Evolutionary conservation across 2,329 filamentous ascomycete species (phyloP).

Genomic region (Curvularia spicifera): DNA sequence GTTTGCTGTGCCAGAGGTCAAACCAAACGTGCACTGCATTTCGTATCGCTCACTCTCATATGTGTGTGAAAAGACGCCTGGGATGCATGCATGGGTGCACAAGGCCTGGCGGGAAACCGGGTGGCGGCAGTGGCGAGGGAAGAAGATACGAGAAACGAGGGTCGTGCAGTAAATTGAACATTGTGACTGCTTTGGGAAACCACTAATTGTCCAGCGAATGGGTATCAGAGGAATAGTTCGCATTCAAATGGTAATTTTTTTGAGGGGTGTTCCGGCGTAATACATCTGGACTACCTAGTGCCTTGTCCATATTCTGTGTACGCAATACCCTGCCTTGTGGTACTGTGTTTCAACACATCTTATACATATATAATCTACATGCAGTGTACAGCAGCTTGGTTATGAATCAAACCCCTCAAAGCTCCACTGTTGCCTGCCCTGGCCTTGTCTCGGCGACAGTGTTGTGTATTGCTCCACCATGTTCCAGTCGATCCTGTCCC

Average conservation of each 20-base stretch:
- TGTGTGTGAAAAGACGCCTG: neutral
- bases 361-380: slow-evolving; percentile 30
- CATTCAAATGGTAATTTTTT: neutral
- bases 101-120: neutral
- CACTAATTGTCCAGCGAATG: slow-evolving; percentile 3
- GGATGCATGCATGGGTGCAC: neutral
- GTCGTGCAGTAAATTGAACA: slow-evolving; percentile 13
- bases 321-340: neutral
- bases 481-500: slow-evolving; percentile 86
- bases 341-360: slow-evolving; percentile 15
- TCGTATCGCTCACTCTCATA: neutral
- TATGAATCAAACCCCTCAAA: slow-evolving; percentile 16
- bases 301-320: neutral
- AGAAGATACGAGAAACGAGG: neutral
- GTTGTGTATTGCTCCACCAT: slow-evolving; percentile 59
- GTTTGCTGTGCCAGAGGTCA: slow-evolving; percentile 3
- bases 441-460: slow-evolving; percentile 5
- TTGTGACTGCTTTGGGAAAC: slow-evolving; percentile 8
- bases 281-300: slow-evolving; percentile 1
- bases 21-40: neutral
- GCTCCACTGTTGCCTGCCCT: slow-evolving; percentile 7
- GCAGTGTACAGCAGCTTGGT: slow-evolving; percentile 20
- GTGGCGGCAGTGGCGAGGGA: neutral
- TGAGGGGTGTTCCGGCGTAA: neutral
- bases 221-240: neutral